Evolutionary conservation across 2,329 filamentous ascomycete species (phyloP).

Genomic region (Diaporthe aspalathi): DNA sequence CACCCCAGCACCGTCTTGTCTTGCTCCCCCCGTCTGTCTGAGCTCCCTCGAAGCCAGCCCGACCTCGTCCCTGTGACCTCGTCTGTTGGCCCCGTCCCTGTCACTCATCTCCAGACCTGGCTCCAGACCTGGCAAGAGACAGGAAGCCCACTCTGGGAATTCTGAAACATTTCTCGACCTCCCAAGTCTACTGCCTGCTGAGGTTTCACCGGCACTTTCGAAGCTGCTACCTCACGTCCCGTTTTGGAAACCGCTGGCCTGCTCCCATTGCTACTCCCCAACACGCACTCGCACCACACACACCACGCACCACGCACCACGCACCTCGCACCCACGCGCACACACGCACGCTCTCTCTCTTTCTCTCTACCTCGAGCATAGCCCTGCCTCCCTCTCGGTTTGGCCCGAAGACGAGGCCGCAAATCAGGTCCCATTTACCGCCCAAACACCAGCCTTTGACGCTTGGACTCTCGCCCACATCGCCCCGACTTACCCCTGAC

Average conservation of each 20-base stretch:
- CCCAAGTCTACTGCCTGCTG: constrained; percentile 12
- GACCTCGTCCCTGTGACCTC: constrained; percentile 19
- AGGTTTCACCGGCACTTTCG: constrained; percentile 17
- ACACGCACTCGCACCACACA: not conserved
- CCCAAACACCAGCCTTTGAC: constrained; percentile 10
- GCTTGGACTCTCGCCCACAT: constrained; percentile 30
- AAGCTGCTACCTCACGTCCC: constrained; percentile 28
- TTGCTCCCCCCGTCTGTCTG: not conserved
- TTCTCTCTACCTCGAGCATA: not conserved
- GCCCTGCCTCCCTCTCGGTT: constrained; percentile 22
- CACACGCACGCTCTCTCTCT: no score
- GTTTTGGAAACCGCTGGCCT: constrained; percentile 25
- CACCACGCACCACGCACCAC: no score
- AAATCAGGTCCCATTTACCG: constrained; percentile 13
- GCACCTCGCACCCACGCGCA: no score
- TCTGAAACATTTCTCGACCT: constrained; percentile 29
- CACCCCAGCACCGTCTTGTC: constrained; percentile 9
- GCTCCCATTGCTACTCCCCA: not conserved
- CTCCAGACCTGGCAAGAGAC: not conserved
- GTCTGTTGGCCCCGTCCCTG: constrained; percentile 17
- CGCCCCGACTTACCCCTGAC: constrained; percentile 34
- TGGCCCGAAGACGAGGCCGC: constrained; percentile 30
- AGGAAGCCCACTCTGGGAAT: constrained; percentile 11
- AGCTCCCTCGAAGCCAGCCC: constrained; percentile 22
- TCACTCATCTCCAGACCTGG: constrained; percentile 20